Base-by-base conservation (phyloP, 768 basidiomycete genomes). In the Amylocystis lapponica region DNA sequence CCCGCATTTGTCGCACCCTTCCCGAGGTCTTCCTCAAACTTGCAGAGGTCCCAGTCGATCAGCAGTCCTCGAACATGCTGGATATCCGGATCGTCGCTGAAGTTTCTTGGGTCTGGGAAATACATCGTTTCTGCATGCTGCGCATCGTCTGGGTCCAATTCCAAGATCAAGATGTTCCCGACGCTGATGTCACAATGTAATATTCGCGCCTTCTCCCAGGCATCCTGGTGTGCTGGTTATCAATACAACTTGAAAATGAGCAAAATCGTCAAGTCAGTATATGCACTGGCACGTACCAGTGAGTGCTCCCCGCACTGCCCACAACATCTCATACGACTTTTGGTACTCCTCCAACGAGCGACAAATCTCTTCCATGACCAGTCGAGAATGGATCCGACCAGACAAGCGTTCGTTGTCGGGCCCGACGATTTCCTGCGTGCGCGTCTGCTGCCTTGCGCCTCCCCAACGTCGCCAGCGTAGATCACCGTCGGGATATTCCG, bases 131-230 rank as follows among this genome's bases (percentile, higher is more conserved):
- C 5, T 17, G 17, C 14, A 19, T 3, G 13, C 10, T 9, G 23
- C 5, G 3, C 19, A 22, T 14, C n/a, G n/a, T n/a, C n/a, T n/a
- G n/a, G n/a, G n/a, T n/a, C n/a, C n/a, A n/a, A n/a, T n/a, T 5
- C 11, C 11, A 36, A 12, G 7, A 45, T 37, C 3, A 45, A 23
- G 26, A 49, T 41, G 27, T 45, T 49, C 14, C 45, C 36, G 5
- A 11, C 5, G 25, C 48, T 41, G 34, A 49, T 32, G 10, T 49
- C 48, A 2, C 50, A 30, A 16, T 51, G 50, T 0, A 51, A 14
- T 21, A 44, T 16, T 0, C 22, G 11, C 10, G 33, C 39, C 8
- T 36, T 32, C 23, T 26, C 27, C 30, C 37, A 46, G 8, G 49
- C 49, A 2, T 32, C 38, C 6, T 37, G 3, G 16, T 47, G 49